Conservation (phyloP, 75 land plant genomes). For the Selaginella moellendorffii region DNA sequence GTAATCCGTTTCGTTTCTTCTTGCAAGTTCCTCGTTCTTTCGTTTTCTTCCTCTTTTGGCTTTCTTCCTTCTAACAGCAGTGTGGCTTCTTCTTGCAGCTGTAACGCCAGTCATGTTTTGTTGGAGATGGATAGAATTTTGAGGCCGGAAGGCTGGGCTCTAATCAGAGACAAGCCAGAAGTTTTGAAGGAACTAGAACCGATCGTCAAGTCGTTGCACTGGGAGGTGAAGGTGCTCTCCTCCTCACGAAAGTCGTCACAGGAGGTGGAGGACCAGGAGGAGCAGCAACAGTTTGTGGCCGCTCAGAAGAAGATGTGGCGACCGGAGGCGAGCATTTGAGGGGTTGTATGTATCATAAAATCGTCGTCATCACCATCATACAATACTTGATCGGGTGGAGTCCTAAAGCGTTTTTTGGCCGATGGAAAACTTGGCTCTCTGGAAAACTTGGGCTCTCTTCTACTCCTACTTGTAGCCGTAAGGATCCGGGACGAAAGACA, state of each 20-base stretch:
- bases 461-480: neutral
- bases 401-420: too few relatives aligned
- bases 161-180: slow-evolving; percentile 54
- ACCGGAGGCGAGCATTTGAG: slow-evolving; percentile 20
- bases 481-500: neutral
- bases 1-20: too few relatives aligned
- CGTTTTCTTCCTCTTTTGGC: neutral
- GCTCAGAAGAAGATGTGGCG: slow-evolving; percentile 77
- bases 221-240: slow-evolving; percentile 50
- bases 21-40: neutral
- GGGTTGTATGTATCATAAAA: too few relatives aligned
- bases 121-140: slow-evolving; percentile 14
- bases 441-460: neutral
- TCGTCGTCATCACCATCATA: too few relatives aligned
- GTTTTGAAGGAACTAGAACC: slow-evolving; percentile 41
- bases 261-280: slow-evolving; percentile 46
- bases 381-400: too few relatives aligned
- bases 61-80: neutral
- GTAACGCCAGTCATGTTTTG: slow-evolving; percentile 40
- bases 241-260: slow-evolving; percentile 57
- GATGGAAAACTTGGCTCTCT: too few relatives aligned
- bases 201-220: slow-evolving; percentile 62
- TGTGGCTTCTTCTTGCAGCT: slow-evolving; percentile 14
- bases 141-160: slow-evolving; percentile 48
- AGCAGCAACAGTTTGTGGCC: slow-evolving; percentile 49